Evolutionary conservation across 2,329 filamentous ascomycete species (phyloP).

Genomic region (Neofusicoccum sp.): DNA sequence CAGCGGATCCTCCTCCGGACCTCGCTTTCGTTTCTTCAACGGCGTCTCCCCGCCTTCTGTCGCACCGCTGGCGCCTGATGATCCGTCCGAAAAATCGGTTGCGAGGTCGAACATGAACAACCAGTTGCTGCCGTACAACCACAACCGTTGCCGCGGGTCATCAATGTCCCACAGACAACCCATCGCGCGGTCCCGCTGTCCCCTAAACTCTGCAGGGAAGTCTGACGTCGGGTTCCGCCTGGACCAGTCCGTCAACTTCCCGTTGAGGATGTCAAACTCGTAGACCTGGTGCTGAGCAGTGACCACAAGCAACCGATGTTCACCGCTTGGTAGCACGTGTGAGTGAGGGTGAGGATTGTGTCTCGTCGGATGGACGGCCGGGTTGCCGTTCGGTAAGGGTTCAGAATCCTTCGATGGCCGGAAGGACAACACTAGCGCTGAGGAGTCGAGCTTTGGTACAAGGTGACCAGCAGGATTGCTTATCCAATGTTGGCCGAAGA

Average conservation of each 20-base stretch:
- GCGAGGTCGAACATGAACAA: slow-evolving; percentile 89
- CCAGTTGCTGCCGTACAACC: slow-evolving; percentile 85
- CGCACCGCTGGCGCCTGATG: slow-evolving; percentile 17
- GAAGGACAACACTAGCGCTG: slow-evolving; percentile 48
- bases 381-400: slow-evolving; percentile 43
- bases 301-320: slow-evolving; percentile 59
- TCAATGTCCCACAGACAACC: slow-evolving; percentile 78
- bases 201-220: slow-evolving; percentile 71
- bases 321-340: slow-evolving; percentile 55
- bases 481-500: slow-evolving; percentile 67
- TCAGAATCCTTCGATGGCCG: slow-evolving; percentile 31
- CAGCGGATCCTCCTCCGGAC: slow-evolving; percentile 40
- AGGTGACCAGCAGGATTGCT: slow-evolving; percentile 65
- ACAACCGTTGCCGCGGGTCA: slow-evolving; percentile 59
- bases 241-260: slow-evolving; percentile 80
- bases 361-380: slow-evolving; percentile 50
- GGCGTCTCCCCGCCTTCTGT: slow-evolving; percentile 26
- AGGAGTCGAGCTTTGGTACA: slow-evolving; percentile 46
- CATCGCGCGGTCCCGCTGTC: slow-evolving; percentile 76
- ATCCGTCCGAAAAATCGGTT: slow-evolving; percentile 57
- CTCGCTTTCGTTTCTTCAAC: slow-evolving; percentile 26
- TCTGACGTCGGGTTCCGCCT: slow-evolving; percentile 73
- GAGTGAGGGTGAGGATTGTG: slow-evolving; percentile 53
- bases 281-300: slow-evolving; percentile 67
- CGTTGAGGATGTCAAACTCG: slow-evolving; percentile 75